Base-by-base conservation (phyloP, 78 protist genomes). In the Creolimax fragrantissima region DNA sequence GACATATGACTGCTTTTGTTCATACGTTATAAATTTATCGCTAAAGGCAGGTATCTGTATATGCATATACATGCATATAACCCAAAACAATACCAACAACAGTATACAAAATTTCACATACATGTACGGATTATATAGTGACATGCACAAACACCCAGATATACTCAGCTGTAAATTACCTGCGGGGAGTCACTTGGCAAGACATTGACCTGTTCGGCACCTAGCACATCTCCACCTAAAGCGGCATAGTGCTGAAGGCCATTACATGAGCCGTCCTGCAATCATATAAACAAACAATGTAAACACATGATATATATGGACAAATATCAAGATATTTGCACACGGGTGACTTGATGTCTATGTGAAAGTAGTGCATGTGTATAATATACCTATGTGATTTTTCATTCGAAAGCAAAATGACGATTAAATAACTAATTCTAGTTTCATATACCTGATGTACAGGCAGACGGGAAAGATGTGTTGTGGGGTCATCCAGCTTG, bases 191-290 rank as follows among this genome's bases (percentile, higher is more conserved):
- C 93, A 0, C 88, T n/a, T 2, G 96, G 96, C 2, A 93, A 2
- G 5, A 98, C 91, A 90, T 97, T 96, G 44, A 97, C 98, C 45
- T 91, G 94, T 58, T 3, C 3, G 2, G 95, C 99, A 58, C 98
- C 98, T 3, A 7, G 2, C 42, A 39, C 88, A 58, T 98, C 99
- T 41, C 97, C 96, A 5, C 97, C 98, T 41, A 98, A 90, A 41
- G 99, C 98, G 6, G 99, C 98, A 92, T 98, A 98, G 92, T 98
- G 99, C 95, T 98, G 98, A 88, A 98, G 88, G 36, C 98, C 98
- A 43, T 98, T 97, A 88, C 98, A 98, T 2, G 96, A 84, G 35
- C 98, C 98, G 86, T 96, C 98, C 93, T 94, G 67, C 3, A 4
- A 4, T 4, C 88, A 84, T n/a, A n/a, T n/a, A n/a, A n/a, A n/a